Evolutionary conservation across 108 stramenopile genomes (phyloP), one percentile per base, ranked within the genome.

Genomic region (Nitzschia sp.): DNA sequence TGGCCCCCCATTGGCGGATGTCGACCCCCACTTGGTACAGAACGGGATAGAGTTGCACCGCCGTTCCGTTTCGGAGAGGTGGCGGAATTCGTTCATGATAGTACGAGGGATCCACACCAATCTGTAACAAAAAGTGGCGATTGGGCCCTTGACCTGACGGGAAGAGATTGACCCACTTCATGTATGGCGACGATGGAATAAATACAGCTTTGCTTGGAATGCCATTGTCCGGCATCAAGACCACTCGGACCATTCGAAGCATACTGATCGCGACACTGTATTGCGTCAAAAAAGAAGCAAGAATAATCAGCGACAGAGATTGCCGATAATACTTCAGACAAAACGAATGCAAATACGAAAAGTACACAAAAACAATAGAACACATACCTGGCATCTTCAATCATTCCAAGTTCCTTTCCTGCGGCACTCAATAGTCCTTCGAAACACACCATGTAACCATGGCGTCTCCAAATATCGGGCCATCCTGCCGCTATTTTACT

Each of bases 21-120:
- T 96, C 95, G 0, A 96, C 95, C 22, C 95, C 95, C 63, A 96
- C 91, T 70, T 96, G 87, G 47, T 81, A 96, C 28, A 96, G 75
- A 48, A 93, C 48, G 0, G 95, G 92, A 50, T 80, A 91, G 53
- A 96, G 83, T 65, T 85, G 80, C 23, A 95, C 85, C 23, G 72
- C 46, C 22, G 63, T 68, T 9, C 76, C 85, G 65, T 81, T 84
- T 47, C 82, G 67, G 21, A 96, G 66, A 9, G 81, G 61, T 28
- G 69, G 79, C 15, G 95, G 95, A 52, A 96, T 62, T 22, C 88
- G 75, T 19, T 80, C 62, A 19, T 76, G 58, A 59, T 82, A 95
- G 53, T 88, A 91, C 21, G 68, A 41, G 9, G 67, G 79, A 59
- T 87, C 82, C 25, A 95, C 59, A 3, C 87, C 87, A 45, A 94